Percentiles rank a stretch among this genome's conserved stretches.
phyloP scores from a whole-genome alignment of 768 basidiomycete genomes.

The Erythrobasidium yunnanense region DNA sequence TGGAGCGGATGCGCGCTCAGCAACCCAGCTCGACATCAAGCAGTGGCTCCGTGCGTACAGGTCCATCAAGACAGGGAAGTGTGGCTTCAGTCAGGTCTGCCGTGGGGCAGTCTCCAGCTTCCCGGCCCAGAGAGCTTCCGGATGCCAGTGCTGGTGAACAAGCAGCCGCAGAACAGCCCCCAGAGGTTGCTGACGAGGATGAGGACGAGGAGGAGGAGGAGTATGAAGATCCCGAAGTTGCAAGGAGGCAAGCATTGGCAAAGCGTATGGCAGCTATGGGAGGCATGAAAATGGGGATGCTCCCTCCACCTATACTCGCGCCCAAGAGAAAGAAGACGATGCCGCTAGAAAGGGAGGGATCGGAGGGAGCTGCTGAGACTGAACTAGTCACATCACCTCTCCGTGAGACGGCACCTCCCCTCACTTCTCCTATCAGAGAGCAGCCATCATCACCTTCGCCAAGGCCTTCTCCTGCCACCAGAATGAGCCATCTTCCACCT shows the following conservation, averaged over 20 bases:
- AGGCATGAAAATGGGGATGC: conserved; percentile 27
- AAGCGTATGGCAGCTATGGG: conserved; percentile 30
- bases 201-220: conserved; percentile 8
- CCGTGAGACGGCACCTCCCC: neutral
- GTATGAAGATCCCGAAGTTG: conserved; percentile 26
- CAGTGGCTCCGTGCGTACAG: no score
- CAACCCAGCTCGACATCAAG: neutral
- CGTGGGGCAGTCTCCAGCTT: no score
- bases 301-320: conserved; percentile 2
- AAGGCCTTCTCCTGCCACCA: neutral
- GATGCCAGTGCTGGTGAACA: neutral
- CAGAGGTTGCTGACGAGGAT: no score
- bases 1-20: no score
- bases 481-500: neutral
- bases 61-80: neutral
- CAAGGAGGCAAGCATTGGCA: conserved; percentile 18
- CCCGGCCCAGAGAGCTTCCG: neutral
- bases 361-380: neutral
- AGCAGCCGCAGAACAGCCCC: neutral
- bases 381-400: neutral
- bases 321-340: neutral
- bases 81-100: neutral
- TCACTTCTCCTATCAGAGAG: neutral
- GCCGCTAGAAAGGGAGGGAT: neutral
- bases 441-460: neutral